Percentiles rank a stretch among this genome's conserved stretches.
Conservation (phyloP, 345 rosid genomes). For the Psidium guajava region DNA sequence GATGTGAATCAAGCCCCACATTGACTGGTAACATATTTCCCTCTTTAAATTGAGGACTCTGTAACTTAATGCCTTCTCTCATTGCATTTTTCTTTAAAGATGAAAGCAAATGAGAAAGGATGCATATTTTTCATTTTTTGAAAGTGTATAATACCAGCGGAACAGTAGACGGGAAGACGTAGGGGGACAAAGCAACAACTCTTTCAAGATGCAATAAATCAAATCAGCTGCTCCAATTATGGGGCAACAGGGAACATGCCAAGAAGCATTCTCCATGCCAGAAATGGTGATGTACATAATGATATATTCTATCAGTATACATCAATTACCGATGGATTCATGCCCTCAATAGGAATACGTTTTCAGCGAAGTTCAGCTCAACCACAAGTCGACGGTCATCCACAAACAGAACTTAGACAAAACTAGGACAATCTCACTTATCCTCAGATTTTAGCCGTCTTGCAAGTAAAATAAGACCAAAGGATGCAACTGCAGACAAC, state of each 20-base stretch:
- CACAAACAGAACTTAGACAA: neutral
- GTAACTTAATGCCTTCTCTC: neutral
- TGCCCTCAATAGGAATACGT: neutral
- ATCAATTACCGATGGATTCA: neutral
- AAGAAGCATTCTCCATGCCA: neutral
- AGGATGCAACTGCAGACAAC: constrained; percentile 46
- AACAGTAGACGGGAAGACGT: neutral
- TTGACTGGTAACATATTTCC: neutral
- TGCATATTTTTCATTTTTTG: neutral
- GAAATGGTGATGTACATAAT: neutral
- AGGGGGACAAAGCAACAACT: neutral
- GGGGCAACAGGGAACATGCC: neutral
- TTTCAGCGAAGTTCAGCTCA: neutral
- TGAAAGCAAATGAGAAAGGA: neutral
- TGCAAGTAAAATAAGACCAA: constrained; percentile 58
- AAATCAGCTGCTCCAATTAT: neutral
- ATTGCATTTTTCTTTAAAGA: neutral
- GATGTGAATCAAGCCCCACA: neutral
- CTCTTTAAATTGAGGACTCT: neutral
- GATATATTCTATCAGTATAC: neutral
- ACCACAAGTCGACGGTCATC: neutral
- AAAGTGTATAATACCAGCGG: neutral
- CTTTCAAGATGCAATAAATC: neutral
- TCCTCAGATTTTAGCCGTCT: constrained; percentile 51
- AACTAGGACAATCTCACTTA: constrained; percentile 18